A percentile compares a stretch with the other conserved stretches of the same genome.
These are phyloP conservation scores for Populus alba DNA, from an alignment of 345 rosid species.

Conservation along the genomic window DNA sequence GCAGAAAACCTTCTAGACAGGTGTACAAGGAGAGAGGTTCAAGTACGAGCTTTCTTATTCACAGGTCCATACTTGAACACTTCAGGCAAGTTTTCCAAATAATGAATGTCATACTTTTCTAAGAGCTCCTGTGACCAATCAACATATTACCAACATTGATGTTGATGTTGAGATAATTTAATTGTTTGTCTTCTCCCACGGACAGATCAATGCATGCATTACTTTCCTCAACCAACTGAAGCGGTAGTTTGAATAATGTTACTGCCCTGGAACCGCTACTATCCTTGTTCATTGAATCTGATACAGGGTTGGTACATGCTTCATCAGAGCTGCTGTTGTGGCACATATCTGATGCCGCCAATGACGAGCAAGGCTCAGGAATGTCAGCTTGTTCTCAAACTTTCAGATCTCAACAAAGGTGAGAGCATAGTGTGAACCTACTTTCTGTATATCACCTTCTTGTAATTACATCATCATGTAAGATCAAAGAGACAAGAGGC, in stretches of 20 bases:
- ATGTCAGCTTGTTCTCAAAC: conserved; percentile 26
- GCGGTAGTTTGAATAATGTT: conserved; percentile 44
- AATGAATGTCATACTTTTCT: conserved; percentile 47
- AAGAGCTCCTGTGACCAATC: conserved; percentile 71
- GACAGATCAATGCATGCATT: conserved; percentile 51
- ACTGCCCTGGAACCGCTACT: conserved; percentile 31
- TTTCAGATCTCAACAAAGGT: conserved; percentile 52
- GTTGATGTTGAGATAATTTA: conserved; percentile 44
- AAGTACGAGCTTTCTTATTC: conserved; percentile 73
- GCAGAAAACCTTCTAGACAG: conserved; percentile 86
- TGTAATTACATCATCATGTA: conserved; percentile 45
- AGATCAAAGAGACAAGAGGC: conserved; percentile 58
- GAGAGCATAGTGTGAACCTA: conserved; percentile 60
- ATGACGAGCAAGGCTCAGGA: conserved; percentile 35
- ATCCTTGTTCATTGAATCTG: conserved; percentile 34
- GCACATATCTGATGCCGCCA: conserved; percentile 31
- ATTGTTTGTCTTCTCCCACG: conserved; percentile 52
- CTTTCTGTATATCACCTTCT: conserved; percentile 53
- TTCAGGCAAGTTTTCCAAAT: conserved; percentile 87
- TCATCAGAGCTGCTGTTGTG: conserved; percentile 32
- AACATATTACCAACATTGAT: conserved; percentile 43
- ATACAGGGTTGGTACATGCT: conserved; percentile 28
- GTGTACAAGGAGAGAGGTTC: conserved; percentile 95
- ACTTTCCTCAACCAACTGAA: conserved; percentile 66
- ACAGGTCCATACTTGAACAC: conserved; percentile 78